Percentiles rank a stretch among this genome's conserved stretches.
These are phyloP conservation scores for Lotus japonicus DNA, from an alignment of 306 rosid species.

Conservation along the genomic window DNA sequence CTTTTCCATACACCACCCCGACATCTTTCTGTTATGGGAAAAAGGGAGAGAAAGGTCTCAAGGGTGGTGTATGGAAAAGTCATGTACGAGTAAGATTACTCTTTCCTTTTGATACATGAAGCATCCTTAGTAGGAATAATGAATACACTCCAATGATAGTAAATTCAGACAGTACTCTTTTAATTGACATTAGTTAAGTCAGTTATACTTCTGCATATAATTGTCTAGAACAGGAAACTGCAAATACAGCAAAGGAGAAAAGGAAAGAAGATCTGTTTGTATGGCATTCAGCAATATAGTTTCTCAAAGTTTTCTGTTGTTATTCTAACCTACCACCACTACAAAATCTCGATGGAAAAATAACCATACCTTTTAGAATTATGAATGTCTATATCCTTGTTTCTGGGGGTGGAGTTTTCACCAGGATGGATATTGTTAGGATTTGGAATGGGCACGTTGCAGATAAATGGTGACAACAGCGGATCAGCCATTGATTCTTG, in stretches of 20 bases:
- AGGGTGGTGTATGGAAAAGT: background rate
- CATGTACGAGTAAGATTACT: background rate
- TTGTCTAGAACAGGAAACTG: background rate
- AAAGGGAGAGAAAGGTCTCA: background rate
- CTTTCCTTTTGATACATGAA: background rate
- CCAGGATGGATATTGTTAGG: conserved; percentile 19
- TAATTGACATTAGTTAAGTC: background rate
- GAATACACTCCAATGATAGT: background rate
- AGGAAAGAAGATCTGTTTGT: background rate
- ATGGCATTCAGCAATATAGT: background rate
- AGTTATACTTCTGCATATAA: background rate
- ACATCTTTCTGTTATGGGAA: background rate
- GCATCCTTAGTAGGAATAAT: background rate
- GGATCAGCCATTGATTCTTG: conserved; percentile 62
- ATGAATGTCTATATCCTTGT: conserved; percentile 24
- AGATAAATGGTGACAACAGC: conserved; percentile 66
- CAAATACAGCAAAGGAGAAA: background rate
- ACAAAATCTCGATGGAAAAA: background rate
- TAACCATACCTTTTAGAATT: conserved; percentile 44
- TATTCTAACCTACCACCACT: background rate
- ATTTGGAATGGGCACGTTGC: conserved; percentile 33
- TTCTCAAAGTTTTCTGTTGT: background rate
- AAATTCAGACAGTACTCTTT: background rate
- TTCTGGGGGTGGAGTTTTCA: conserved; percentile 24
- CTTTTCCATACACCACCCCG: background rate